phyloP scores from a whole-genome alignment of 257 asterid species.

The Scutellaria galericulata region DNA sequence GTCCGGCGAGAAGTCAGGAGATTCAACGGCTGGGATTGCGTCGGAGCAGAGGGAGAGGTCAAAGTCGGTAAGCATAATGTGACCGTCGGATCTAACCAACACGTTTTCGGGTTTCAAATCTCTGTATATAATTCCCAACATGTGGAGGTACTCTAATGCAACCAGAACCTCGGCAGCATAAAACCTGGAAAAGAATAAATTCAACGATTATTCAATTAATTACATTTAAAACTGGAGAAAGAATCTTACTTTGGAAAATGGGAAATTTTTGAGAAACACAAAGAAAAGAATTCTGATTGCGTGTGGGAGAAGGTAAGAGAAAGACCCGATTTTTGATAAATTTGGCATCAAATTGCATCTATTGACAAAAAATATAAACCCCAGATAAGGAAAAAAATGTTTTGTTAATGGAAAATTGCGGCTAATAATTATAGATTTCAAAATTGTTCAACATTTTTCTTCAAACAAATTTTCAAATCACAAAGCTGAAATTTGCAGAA shows the following conservation, averaged over 20 bases:
- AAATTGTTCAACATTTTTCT: too few species aligned
- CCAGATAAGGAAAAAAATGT: conserved; percentile 34
- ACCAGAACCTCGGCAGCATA: conserved; percentile 93
- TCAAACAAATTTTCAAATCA: too few species aligned
- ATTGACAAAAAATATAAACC: conserved; percentile 28
- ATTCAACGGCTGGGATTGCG: conserved; percentile 80
- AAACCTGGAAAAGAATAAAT: conserved; percentile 50
- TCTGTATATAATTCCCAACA: conserved; percentile 89
- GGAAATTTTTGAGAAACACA: conserved; percentile 20
- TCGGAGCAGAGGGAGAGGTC: conserved; percentile 86
- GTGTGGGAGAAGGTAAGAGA: conserved; percentile 39
- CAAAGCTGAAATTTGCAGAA: conserved; percentile 31
- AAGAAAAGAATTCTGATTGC: conserved; percentile 37
- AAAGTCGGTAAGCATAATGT: conserved; percentile 88
- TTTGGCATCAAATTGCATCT: conserved; percentile 30
- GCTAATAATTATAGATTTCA: conserved; percentile 29
- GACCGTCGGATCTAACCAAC: conserved; percentile 90
- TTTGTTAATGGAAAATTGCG: conserved; percentile 37
- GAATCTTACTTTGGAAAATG: not conserved
- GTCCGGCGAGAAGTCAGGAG: conserved; percentile 51
- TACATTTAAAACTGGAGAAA: not conserved
- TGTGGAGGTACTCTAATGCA: conserved; percentile 89
- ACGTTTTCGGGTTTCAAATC: conserved; percentile 93
- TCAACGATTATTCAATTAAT: conserved; percentile 2
- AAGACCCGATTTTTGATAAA: conserved; percentile 35